Evolutionary conservation across 345 rosid species (phyloP), one percentile per base, ranked within the genome.

Genomic region (Syzygium grande): DNA sequence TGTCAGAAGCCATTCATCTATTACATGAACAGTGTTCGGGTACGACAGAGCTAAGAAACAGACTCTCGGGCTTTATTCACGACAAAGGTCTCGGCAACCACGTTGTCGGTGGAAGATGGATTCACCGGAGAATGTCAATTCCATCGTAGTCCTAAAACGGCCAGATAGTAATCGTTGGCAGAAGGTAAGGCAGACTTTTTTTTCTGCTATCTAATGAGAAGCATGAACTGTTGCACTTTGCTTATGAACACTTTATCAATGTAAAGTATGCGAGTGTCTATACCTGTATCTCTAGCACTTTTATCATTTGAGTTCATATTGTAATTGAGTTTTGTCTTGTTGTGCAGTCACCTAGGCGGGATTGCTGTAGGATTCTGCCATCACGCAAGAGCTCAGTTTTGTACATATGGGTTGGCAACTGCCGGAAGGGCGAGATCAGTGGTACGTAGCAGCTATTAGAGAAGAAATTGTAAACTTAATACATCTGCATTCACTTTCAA

Each of bases 361-460:
- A 97, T 84, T 96, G 97, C 73, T 96, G 98, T 91, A 93, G 96
- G 91, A 90, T 96, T 65, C 87, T 97, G 63, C 97, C 96, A 21
- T 89, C 95, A 38, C 91, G 90, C 21, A 94, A 92, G 88, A 86
- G 91, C 84, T 79, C 92, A 52, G 88, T 92, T 22, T 88, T 97
- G 97, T 91, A 93, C 89, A 59, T 95, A 90, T 92, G 94, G 94
- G 96, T 96, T 12, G 98, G 97, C 10, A 92, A 89, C 87, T 95
- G 97, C 85, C 89, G 90, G 79, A 91, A 91, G 7, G 97, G 95
- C 52, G 98, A 97, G 92, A 87, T 95, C 77, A 93, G 92, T 86
- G 97, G 92, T 85, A 79, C 43, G 14, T 77, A 52, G 85, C 46
- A n/a, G 84, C 46, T 52, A 77, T 43, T 30, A 34, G 41, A 65